Percentiles rank a stretch among this genome's conserved stretches.
Evolutionary conservation across 441 rosid species (phyloP).

Genomic region (Theobroma grandiflorum): DNA sequence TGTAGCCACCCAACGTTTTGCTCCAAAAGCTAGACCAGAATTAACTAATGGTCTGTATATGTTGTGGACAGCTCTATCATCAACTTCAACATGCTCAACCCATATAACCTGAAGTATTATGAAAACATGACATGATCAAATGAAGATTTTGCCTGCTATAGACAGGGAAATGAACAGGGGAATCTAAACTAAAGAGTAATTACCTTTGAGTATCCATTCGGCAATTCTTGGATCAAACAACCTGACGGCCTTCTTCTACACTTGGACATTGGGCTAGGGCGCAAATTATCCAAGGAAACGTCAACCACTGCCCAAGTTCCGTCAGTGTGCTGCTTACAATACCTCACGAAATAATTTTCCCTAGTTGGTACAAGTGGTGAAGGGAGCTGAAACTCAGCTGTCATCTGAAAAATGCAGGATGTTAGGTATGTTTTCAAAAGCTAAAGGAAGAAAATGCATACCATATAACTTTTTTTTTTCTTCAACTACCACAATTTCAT

Average conservation of each 20-base stretch:
- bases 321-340: constrained; percentile 85
- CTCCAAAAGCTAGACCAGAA: constrained; percentile 90
- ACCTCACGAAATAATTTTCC: constrained; percentile 84
- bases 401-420: constrained; percentile 56
- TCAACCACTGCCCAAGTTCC: constrained; percentile 98
- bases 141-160: background rate
- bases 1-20: constrained; percentile 93
- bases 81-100: constrained; percentile 95
- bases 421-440: background rate
- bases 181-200: background rate
- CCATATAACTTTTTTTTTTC: background rate
- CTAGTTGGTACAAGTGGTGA: constrained; percentile 90
- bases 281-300: constrained; percentile 82
- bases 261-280: constrained; percentile 56
- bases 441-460: constrained; percentile 2
- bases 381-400: constrained; percentile 94
- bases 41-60: constrained; percentile 70
- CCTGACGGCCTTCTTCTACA: constrained; percentile 94
- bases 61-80: constrained; percentile 77
- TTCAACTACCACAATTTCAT: background rate
- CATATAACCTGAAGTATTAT: constrained; percentile 68
- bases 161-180: background rate
- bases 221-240: constrained; percentile 85
- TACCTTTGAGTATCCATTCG: constrained; percentile 97
- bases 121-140: constrained; percentile 11